Evolutionary conservation across 345 rosid genomes (phyloP).

Genomic region (Citrus australasica): DNA sequence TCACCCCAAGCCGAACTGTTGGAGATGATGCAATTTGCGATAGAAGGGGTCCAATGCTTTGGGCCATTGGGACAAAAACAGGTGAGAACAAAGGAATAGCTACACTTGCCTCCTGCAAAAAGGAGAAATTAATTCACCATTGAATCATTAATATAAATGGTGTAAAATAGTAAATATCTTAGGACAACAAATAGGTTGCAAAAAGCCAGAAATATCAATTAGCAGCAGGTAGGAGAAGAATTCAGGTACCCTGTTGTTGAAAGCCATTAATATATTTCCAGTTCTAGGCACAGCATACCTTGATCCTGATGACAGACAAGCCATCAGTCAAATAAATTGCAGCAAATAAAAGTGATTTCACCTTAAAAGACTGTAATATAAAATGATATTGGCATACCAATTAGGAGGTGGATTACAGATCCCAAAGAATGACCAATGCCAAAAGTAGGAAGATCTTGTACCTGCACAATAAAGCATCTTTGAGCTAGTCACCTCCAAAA

Average conservation of each 20-base stretch:
- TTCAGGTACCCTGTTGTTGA: constrained; percentile 84
- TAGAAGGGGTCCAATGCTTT: constrained; percentile 83
- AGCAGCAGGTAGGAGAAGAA: not conserved
- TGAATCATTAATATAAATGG: not conserved
- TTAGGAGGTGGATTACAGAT: constrained; percentile 91
- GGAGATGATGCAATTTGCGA: constrained; percentile 73
- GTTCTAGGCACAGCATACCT: constrained; percentile 90
- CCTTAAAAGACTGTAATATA: not conserved
- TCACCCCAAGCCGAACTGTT: constrained; percentile 88
- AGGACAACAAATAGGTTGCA: not conserved
- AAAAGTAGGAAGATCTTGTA: constrained; percentile 84
- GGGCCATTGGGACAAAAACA: constrained; percentile 88
- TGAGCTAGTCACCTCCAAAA: not conserved
- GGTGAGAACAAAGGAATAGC: constrained; percentile 96
- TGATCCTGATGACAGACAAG: constrained; percentile 55
- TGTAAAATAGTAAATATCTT: not conserved
- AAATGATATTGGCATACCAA: constrained; percentile 47
- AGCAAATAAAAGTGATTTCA: constrained; percentile 9
- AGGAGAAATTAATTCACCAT: constrained; percentile 3
- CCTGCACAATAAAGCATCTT: constrained; percentile 36
- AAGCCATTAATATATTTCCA: constrained; percentile 86
- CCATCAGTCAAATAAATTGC: constrained; percentile 23
- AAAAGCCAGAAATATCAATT: constrained; percentile 1
- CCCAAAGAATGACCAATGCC: constrained; percentile 97
- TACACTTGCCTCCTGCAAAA: constrained; percentile 77